Conservation (phyloP, 192 early-diverging fungal species). For the Irineochytrium annulatum region DNA sequence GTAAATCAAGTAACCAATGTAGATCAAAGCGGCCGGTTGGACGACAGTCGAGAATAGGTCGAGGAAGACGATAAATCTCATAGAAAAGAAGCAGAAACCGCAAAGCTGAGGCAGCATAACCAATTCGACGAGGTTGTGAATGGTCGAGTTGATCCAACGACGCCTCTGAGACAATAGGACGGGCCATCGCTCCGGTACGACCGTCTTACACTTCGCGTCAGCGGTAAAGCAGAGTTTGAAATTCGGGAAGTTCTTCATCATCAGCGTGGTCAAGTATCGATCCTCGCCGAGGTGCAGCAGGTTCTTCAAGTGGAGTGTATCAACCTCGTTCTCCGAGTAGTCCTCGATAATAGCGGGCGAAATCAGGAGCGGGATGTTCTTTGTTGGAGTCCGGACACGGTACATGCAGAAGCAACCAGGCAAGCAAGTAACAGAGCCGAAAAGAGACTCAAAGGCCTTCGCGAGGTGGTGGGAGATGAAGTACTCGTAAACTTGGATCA, state of each 20-base stretch:
- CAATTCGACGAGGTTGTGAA: conserved; percentile 97
- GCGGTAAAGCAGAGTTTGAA: conserved; percentile 90
- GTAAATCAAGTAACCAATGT: conserved; percentile 74
- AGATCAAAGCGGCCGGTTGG: conserved; percentile 87
- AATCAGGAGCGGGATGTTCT: conserved; percentile 87
- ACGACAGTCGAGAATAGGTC: conserved; percentile 91
- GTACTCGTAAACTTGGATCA: conserved; percentile 97
- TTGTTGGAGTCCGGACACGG: conserved; percentile 83
- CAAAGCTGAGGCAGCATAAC: conserved; percentile 90
- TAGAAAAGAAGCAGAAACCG: conserved; percentile 98
- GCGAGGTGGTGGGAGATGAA: conserved; percentile 99
- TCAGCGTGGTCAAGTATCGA: conserved; percentile 77
- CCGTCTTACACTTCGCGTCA: conserved; percentile 90
- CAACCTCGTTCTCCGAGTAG: conserved; percentile 89
- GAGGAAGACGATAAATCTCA: conserved; percentile 97
- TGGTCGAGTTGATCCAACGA: conserved; percentile 99
- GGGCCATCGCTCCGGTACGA: conserved; percentile 88
- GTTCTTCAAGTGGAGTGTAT: conserved; percentile 99
- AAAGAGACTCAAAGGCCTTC: conserved; percentile 97
- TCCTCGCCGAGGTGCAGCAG: conserved; percentile 97
- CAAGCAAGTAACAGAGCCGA: conserved; percentile 98
- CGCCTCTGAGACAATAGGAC: conserved; percentile 96
- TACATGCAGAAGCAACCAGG: conserved; percentile 99
- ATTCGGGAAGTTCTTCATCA: conserved; percentile 97
- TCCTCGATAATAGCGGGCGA: conserved; percentile 85